phyloP scores from a whole-genome alignment of 441 rosid species.

The Codiaeum variegatum region DNA sequence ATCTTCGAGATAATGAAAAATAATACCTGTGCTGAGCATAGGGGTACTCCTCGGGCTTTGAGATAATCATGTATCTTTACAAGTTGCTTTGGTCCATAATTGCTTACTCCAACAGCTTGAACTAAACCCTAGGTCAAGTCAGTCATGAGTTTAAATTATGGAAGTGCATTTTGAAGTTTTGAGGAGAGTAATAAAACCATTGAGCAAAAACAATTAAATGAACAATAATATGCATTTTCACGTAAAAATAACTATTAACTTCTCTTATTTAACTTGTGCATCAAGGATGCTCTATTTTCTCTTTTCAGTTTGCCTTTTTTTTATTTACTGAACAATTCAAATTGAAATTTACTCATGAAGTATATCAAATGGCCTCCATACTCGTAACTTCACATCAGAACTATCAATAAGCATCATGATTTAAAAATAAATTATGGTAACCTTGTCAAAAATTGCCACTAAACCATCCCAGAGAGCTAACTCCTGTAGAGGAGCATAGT shows the following conservation, averaged over 20 bases:
- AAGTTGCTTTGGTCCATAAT: constrained; percentile 84
- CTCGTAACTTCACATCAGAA: background rate
- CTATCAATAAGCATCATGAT: background rate
- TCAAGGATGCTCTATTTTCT: background rate
- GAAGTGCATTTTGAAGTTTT: background rate
- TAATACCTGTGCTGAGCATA: constrained; percentile 74
- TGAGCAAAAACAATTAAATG: background rate
- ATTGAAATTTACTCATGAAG: background rate
- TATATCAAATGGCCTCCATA: background rate
- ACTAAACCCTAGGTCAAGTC: constrained; percentile 57
- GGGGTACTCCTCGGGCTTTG: constrained; percentile 70
- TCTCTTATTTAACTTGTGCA: background rate
- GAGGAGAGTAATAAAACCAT: background rate
- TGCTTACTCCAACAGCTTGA: constrained; percentile 88
- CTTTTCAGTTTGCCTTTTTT: no score
- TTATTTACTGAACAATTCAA: background rate
- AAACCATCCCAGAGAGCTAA: constrained; percentile 83
- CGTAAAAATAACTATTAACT: background rate
- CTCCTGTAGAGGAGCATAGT: constrained; percentile 81
- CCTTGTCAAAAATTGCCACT: constrained; percentile 93
- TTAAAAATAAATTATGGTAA: constrained; percentile 30
- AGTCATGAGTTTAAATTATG: constrained; percentile 13
- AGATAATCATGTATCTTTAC: constrained; percentile 75
- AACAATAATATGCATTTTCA: background rate
- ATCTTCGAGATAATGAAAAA: background rate